phyloP scores from a whole-genome alignment of 805 yeast genomes.

The Wickerhamomyces strasburgensis region DNA sequence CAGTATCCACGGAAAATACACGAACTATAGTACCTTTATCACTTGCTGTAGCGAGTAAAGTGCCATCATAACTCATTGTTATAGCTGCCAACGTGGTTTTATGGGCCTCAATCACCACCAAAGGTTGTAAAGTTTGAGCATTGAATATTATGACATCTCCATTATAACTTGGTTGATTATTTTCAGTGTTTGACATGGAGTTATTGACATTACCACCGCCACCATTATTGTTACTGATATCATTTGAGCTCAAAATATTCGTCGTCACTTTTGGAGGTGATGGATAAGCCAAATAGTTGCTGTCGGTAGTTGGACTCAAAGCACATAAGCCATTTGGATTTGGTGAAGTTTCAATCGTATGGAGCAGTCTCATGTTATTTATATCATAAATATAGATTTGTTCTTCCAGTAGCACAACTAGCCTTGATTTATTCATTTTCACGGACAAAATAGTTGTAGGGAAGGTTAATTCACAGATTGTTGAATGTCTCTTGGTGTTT shows the following conservation, averaged over 20 bases:
- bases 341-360: constrained; percentile 45
- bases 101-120: constrained; percentile 70
- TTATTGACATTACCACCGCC: constrained; percentile 34
- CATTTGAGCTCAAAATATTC: constrained; percentile 1
- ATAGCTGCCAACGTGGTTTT: constrained; percentile 63
- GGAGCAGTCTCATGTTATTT: constrained; percentile 60
- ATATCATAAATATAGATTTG: constrained; percentile 72
- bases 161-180: constrained; percentile 26
- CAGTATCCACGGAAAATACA: constrained; percentile 60
- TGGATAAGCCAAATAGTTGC: constrained; percentile 64
- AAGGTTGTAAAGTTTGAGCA: constrained; percentile 54
- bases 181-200: constrained; percentile 32
- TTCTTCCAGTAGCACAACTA: constrained; percentile 56
- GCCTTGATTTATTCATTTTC: constrained; percentile 58
- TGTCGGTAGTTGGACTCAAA: constrained; percentile 47
- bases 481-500: constrained; percentile 62
- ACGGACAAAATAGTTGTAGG: constrained; percentile 58
- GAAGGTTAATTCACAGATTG: constrained; percentile 69
- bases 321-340: constrained; percentile 57
- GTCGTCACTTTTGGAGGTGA: constrained; percentile 58
- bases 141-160: constrained; percentile 72
- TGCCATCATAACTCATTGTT: constrained; percentile 60
- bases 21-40: constrained; percentile 75
- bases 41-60: constrained; percentile 66
- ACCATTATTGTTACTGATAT: constrained; percentile 20